A percentile compares a stretch with the other conserved stretches of the same genome.
These are phyloP conservation scores for Solanum rostratum DNA, from an alignment of 257 asterid species.

Conservation along the genomic window DNA sequence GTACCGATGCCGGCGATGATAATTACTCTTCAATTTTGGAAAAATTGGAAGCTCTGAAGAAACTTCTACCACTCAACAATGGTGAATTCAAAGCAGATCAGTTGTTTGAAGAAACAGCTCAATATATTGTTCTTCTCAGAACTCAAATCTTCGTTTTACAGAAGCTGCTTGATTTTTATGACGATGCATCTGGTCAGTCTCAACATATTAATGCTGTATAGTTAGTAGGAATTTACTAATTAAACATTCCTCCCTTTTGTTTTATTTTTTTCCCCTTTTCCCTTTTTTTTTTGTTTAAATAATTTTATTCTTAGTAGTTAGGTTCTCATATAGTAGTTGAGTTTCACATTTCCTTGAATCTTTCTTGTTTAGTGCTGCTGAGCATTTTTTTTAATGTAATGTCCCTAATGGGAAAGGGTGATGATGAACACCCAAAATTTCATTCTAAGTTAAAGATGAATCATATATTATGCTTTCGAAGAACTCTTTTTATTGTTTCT, in stretches of 20 bases:
- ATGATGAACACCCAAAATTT: background rate
- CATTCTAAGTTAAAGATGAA: background rate
- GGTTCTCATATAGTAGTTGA: background rate
- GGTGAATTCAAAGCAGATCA: constrained; percentile 34
- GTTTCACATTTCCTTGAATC: background rate
- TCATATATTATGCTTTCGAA: background rate
- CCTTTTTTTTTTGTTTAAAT: background rate
- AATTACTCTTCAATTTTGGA: constrained; percentile 23
- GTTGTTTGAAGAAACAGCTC: constrained; percentile 60
- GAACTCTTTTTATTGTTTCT: background rate
- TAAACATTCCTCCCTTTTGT: background rate
- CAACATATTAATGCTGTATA: constrained; percentile 28
- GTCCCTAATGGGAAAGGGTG: background rate
- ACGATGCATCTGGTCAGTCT: constrained; percentile 13
- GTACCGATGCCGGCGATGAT: background rate
- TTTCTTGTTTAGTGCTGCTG: background rate
- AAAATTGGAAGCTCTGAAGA: constrained; percentile 62
- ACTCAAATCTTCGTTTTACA: constrained; percentile 62
- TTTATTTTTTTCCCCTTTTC: background rate
- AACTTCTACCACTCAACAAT: constrained; percentile 32
- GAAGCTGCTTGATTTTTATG: constrained; percentile 55
- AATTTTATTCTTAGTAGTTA: background rate
- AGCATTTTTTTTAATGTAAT: background rate
- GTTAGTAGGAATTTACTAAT: constrained; percentile 1
- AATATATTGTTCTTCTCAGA: constrained; percentile 55